These are phyloP conservation scores for Bryum argenteum DNA, from an alignment of 225 moss, liverwort and hornwort species.

Conservation along the genomic window DNA sequence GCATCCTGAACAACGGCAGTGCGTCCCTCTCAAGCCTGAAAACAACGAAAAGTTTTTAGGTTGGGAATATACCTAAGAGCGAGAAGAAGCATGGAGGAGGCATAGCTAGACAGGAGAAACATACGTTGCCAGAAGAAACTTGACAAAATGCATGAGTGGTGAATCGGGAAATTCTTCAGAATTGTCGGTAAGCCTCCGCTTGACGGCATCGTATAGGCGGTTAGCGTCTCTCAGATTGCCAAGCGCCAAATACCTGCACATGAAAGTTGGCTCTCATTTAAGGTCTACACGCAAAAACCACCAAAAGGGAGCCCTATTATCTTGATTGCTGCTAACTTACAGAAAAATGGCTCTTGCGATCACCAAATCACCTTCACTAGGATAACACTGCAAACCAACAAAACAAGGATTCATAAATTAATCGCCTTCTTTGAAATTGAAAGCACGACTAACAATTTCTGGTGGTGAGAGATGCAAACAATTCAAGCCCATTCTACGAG, in stretches of 20 bases:
- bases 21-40: constrained; percentile 94
- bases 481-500: neutral
- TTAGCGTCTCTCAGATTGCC: constrained; percentile 90
- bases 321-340: constrained; percentile 54
- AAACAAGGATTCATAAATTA: neutral
- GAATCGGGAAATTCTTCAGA: constrained; percentile 73
- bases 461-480: neutral
- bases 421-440: neutral
- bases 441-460: neutral
- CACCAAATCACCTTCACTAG: constrained; percentile 93
- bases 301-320: constrained; percentile 4
- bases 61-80: neutral
- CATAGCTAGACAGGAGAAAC: constrained; percentile 22
- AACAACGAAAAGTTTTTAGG: neutral
- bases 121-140: constrained; percentile 88
- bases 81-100: neutral
- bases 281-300: neutral
- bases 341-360: constrained; percentile 80
- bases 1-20: constrained; percentile 83
- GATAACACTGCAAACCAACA: constrained; percentile 70
- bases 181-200: constrained; percentile 44
- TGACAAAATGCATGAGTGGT: constrained; percentile 78
- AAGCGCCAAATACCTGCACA: constrained; percentile 81
- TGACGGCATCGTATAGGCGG: constrained; percentile 60
- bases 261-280: neutral